Evolutionary conservation across 352 stramenopile species (phyloP).

Genomic region (Phytophthora cryptogea): DNA sequence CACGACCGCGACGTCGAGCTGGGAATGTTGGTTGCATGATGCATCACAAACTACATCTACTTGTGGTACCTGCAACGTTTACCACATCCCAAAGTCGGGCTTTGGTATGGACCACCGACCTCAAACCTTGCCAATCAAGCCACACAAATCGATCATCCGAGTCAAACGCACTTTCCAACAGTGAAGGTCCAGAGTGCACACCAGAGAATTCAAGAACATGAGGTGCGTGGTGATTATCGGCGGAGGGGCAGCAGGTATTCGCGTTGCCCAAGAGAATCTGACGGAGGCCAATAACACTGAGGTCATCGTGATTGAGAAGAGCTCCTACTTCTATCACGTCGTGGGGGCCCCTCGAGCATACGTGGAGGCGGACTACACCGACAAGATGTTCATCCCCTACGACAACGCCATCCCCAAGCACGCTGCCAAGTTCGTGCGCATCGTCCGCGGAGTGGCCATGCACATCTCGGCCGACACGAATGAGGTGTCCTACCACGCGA

Average conservation of each 20-base stretch:
- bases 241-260: no score
- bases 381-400: slow-evolving; percentile 72
- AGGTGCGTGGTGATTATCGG: no score
- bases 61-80: background rate
- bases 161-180: no score
- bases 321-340: slow-evolving; percentile 47
- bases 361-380: slow-evolving; percentile 48
- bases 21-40: background rate
- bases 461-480: slow-evolving; percentile 33
- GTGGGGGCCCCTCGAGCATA: slow-evolving; percentile 56
- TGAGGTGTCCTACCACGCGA: slow-evolving; percentile 43
- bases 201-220: no score
- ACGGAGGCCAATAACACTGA: slow-evolving; percentile 40
- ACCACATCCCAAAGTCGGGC: background rate
- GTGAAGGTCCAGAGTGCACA: no score
- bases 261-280: slow-evolving; percentile 18
- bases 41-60: no score
- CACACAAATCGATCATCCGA: no score
- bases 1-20: background rate
- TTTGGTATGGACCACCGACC: no score
- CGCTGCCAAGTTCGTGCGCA: slow-evolving; percentile 35
- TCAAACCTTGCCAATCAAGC: no score
- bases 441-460: slow-evolving; percentile 47
- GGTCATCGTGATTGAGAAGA: slow-evolving; percentile 69
- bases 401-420: slow-evolving; percentile 57